Conservation (phyloP, 495 filamentous ascomycete species). For the Jackrogersella minutella region DNA sequence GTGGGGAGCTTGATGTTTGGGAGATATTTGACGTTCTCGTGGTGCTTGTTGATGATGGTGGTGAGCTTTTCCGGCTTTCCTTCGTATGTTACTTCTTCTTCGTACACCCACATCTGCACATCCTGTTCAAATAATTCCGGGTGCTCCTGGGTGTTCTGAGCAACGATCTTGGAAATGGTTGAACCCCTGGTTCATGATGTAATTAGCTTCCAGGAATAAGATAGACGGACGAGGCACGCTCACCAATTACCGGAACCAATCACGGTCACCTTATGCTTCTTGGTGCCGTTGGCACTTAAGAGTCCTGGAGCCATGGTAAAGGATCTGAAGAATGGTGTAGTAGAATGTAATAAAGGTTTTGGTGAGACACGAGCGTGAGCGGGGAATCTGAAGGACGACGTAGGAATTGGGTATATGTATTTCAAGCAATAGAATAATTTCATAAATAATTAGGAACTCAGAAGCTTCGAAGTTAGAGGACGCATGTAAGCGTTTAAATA, state of each 20-base stretch:
- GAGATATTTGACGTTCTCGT: conserved; percentile 99
- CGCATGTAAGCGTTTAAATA: conserved; percentile 22
- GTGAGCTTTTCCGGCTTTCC: conserved; percentile 84
- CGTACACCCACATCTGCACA: conserved; percentile 97
- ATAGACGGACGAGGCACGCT: conserved; percentile 24
- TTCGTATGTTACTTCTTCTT: conserved; percentile 83
- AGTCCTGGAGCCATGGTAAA: conserved; percentile 33
- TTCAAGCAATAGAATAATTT: conserved; percentile 27
- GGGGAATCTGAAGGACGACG: conserved; percentile 26
- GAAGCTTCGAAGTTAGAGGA: background rate
- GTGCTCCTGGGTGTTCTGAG: conserved; percentile 85
- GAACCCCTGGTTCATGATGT: conserved; percentile 70
- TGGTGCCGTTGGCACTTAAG: conserved; percentile 47
- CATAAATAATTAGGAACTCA: conserved; percentile 20
- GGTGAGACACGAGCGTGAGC: conserved; percentile 2
- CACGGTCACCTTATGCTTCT: conserved; percentile 93
- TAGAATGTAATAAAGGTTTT: conserved; percentile 16
- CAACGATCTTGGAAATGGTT: conserved; percentile 95
- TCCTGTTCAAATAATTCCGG: conserved; percentile 81
- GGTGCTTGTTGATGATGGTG: conserved; percentile 83
- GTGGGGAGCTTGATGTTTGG: conserved; percentile 80
- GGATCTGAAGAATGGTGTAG: conserved; percentile 11
- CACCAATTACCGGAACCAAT: conserved; percentile 98
- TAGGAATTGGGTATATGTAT: conserved; percentile 35
- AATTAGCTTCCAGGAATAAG: conserved; percentile 14